Evolutionary conservation across 257 asterid genomes (phyloP).

Genomic region (Solanum gandarillasii): DNA sequence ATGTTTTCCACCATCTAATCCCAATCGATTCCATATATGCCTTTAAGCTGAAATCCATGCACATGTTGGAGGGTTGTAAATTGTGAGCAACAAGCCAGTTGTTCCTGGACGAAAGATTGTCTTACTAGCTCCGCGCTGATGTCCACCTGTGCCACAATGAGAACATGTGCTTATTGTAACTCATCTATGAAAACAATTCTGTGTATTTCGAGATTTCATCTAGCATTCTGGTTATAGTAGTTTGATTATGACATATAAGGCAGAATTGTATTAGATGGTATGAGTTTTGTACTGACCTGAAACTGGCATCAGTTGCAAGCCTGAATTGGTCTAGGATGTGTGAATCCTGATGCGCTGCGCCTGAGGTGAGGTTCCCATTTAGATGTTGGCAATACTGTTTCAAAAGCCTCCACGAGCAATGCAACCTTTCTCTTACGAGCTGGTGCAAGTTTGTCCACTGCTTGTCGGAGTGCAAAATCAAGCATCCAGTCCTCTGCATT

Average conservation of each 20-base stretch:
- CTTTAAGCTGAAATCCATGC: neutral
- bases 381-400: conserved; percentile 50
- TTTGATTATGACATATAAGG: neutral
- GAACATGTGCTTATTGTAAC: neutral
- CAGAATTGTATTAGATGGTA: neutral
- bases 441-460: conserved; percentile 59
- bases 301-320: conserved; percentile 47
- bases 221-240: neutral
- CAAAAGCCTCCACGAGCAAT: conserved; percentile 79
- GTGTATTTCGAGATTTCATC: neutral
- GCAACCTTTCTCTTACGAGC: conserved; percentile 75
- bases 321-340: conserved; percentile 33
- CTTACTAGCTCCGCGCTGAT: neutral
- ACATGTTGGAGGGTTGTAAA: neutral
- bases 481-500: conserved; percentile 90
- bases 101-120: neutral
- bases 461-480: conserved; percentile 70
- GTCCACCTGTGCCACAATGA: neutral
- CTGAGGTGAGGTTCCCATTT: conserved; percentile 27
- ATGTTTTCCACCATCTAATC: neutral
- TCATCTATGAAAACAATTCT: neutral
- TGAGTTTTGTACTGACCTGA: conserved; percentile 13
- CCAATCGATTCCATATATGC: neutral
- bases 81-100: neutral
- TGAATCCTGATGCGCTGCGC: conserved; percentile 17